These are phyloP conservation scores for Cryptosporidium bovis DNA, from an alignment of 169 alveolate species.

Conservation along the genomic window DNA sequence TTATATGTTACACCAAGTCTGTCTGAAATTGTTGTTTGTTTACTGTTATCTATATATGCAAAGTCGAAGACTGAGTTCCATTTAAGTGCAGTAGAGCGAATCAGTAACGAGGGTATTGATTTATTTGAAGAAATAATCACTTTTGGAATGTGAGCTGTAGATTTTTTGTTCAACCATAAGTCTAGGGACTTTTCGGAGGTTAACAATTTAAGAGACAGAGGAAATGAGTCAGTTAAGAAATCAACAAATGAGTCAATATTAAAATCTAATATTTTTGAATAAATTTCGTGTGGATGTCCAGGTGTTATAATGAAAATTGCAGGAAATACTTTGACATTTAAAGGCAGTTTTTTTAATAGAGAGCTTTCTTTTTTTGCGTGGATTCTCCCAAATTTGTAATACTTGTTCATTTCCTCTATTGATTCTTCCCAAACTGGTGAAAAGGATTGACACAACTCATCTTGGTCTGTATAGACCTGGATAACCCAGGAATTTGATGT, in stretches of 20 bases:
- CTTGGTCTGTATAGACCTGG: constrained; percentile 80
- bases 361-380: constrained; percentile 76
- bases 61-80: constrained; percentile 60
- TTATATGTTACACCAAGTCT: constrained; percentile 1
- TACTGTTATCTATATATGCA: constrained; percentile 11
- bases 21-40: neutral
- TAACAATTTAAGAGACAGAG: constrained; percentile 39
- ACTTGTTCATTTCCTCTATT: constrained; percentile 77
- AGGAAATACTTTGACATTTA: constrained; percentile 79
- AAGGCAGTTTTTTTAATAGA: constrained; percentile 77
- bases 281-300: constrained; percentile 77
- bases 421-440: constrained; percentile 81
- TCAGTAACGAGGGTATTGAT: constrained; percentile 19
- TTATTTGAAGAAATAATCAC: constrained; percentile 34
- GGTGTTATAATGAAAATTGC: constrained; percentile 77
- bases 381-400: constrained; percentile 78
- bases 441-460: constrained; percentile 77
- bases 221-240: constrained; percentile 73
- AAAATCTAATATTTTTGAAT: constrained; percentile 77
- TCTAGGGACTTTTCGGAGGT: constrained; percentile 10
- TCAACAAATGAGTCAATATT: constrained; percentile 76
- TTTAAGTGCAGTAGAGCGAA: constrained; percentile 52
- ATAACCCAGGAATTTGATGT: constrained; percentile 78
- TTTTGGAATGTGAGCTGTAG: neutral
- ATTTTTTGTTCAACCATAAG: constrained; percentile 21